Evolutionary conservation across 2,329 filamentous ascomycete species (phyloP).

Genomic region (Aspergillus candidus): DNA sequence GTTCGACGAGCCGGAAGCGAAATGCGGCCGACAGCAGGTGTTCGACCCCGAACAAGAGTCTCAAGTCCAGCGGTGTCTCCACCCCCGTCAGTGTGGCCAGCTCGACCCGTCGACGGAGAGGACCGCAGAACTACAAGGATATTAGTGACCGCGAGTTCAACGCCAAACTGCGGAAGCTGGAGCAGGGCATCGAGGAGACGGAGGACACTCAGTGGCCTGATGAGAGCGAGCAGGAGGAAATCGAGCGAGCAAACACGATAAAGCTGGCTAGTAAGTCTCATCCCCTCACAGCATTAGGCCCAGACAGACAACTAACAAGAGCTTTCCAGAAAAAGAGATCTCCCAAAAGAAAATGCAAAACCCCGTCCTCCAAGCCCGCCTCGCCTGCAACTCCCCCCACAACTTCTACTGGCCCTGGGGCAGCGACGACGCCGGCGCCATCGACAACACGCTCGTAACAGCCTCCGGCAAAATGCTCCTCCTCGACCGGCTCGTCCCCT

Average conservation of each 20-base stretch:
- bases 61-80: slow-evolving; percentile 66
- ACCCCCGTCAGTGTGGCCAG: slow-evolving; percentile 58
- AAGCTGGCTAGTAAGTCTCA: slow-evolving; percentile 64
- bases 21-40: slow-evolving; percentile 44
- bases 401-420: slow-evolving; percentile 95
- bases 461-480: slow-evolving; percentile 94
- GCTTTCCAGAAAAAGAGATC: slow-evolving; percentile 66
- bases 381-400: slow-evolving; percentile 89
- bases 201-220: slow-evolving; percentile 38
- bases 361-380: slow-evolving; percentile 80
- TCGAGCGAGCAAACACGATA: slow-evolving; percentile 60
- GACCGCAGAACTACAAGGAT: slow-evolving; percentile 55
- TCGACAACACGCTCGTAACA: slow-evolving; percentile 78
- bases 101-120: slow-evolving; percentile 49
- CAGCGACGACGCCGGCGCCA: slow-evolving; percentile 50
- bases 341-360: slow-evolving; percentile 87
- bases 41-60: slow-evolving; percentile 59
- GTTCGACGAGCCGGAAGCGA: slow-evolving; percentile 51
- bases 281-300: neutral
- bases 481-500: slow-evolving; percentile 75
- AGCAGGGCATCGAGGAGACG: slow-evolving; percentile 55
- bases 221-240: slow-evolving; percentile 53
- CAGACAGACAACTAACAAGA: slow-evolving; percentile 24
- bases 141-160: slow-evolving; percentile 84
- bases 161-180: slow-evolving; percentile 50